Evolutionary conservation across 2,329 filamentous ascomycete genomes (phyloP), one percentile per base, ranked within the genome.

Genomic region (Aspergillus ochraceus): DNA sequence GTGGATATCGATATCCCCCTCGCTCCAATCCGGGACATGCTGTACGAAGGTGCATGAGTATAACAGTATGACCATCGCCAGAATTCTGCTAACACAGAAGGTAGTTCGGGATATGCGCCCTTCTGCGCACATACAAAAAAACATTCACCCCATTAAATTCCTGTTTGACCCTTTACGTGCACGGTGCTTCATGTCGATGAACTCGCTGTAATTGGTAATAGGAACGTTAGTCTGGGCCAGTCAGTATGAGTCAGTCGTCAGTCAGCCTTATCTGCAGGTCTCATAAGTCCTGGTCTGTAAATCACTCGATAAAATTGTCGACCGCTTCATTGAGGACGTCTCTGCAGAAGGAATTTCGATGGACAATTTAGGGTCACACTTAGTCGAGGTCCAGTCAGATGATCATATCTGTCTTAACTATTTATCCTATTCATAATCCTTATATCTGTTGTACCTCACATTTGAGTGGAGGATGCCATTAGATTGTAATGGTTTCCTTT

Each of bases 21-120:
- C 17, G 46, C 55, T 47, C 52, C 52, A 39, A 47, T 59, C 22
- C 52, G 57, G 52, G 47, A 59, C 32, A 47, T 59, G 49, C 57
- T 55, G 47, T 59, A 55, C 36, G 51, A 58, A 58, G 56, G 56
- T 54, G 56, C 54, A 58, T 49, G 42, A 20, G 51, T 58, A 24
- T 49, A 24, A 12, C 54, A 49, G 53, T 3, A 54, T 45, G 8
- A 22, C 51, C 29, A 30, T 54, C 6, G 24, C 51, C 20, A 22
- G 26, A 58, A 45, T 22, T 51, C 53, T 45, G 54, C 51, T 51
- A 14, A 54, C n/a, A 42, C 30, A 58, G 29, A 17, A 58, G 42
- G 26, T 30, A 58, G 56, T 54, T 58, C 50, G 56, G 56, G 49
- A 54, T 39, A 26, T 58, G 50, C 51, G 54, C 56, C 39, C 56